A percentile compares a stretch with the other conserved stretches of the same genome.
Conservation (phyloP, 306 rosid species). For the Echinosophora koreensis region DNA sequence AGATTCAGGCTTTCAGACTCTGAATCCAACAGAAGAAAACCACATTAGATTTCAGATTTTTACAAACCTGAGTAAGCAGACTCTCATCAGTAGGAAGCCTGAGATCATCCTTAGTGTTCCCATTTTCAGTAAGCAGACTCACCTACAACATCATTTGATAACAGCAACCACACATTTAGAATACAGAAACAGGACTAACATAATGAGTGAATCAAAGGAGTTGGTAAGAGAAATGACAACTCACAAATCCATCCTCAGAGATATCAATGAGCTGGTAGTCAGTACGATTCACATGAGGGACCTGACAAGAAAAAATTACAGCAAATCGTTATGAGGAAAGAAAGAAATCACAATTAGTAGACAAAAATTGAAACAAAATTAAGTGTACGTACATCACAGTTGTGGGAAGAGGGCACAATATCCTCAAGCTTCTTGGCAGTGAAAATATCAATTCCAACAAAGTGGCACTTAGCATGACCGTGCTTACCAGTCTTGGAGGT, state of each 20-base stretch:
- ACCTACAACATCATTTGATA: conserved; percentile 42
- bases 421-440: conserved; percentile 75
- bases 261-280: conserved; percentile 65
- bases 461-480: conserved; percentile 72
- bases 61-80: conserved; percentile 72
- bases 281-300: conserved; percentile 83
- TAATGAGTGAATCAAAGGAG: background rate
- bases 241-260: conserved; percentile 68
- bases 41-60: background rate
- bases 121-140: conserved; percentile 75
- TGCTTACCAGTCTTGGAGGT: conserved; percentile 58
- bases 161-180: background rate
- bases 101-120: conserved; percentile 70
- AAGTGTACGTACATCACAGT: conserved; percentile 67
- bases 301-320: conserved; percentile 43
- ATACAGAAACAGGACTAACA: background rate
- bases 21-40: background rate
- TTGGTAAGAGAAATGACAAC: conserved; percentile 21
- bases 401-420: conserved; percentile 82
- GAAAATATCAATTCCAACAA: conserved; percentile 79
- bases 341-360: background rate
- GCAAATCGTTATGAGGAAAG: background rate
- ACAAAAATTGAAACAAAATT: conserved; percentile 36
- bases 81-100: conserved; percentile 64
- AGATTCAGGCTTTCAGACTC: background rate